Conservation (phyloP, 768 basidiomycete genomes). For the Boletus reticuloceps region DNA sequence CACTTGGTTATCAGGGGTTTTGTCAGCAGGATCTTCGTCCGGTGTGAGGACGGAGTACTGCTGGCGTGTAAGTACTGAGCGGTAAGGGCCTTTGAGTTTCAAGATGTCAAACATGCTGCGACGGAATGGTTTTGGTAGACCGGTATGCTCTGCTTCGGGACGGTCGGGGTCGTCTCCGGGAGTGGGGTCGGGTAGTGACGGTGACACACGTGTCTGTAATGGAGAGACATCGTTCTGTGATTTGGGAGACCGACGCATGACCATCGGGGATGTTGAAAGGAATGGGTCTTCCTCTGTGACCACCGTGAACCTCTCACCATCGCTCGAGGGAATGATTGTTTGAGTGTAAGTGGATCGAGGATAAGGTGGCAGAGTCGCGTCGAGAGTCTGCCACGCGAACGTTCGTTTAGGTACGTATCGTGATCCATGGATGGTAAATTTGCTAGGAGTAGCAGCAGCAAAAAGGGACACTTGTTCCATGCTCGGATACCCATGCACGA, state of each 20-base stretch:
- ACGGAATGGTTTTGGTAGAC: conserved; percentile 15
- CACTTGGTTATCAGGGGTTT: neutral
- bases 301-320: conserved; percentile 26
- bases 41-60: neutral
- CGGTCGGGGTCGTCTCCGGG: neutral
- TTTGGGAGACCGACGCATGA: neutral
- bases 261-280: neutral
- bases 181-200: neutral
- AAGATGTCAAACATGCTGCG: conserved; percentile 24
- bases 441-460: conserved; percentile 27
- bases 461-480: conserved; percentile 29
- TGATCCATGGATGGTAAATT: conserved; percentile 29
- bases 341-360: conserved; percentile 2
- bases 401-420: conserved; percentile 18
- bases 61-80: neutral
- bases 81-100: conserved; percentile 11
- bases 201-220: conserved; percentile 3
- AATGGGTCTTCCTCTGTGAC: conserved; percentile 25
- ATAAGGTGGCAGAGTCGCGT: neutral
- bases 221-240: neutral
- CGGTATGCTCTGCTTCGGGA: neutral
- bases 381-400: conserved; percentile 7
- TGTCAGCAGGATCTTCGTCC: neutral
- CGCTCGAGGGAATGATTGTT: conserved; percentile 20
- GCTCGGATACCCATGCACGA: conserved; percentile 16